Evolutionary conservation across 1,139 yeast genomes (phyloP), one percentile per base, ranked within the genome.

Genomic region (Pichia sp.): DNA sequence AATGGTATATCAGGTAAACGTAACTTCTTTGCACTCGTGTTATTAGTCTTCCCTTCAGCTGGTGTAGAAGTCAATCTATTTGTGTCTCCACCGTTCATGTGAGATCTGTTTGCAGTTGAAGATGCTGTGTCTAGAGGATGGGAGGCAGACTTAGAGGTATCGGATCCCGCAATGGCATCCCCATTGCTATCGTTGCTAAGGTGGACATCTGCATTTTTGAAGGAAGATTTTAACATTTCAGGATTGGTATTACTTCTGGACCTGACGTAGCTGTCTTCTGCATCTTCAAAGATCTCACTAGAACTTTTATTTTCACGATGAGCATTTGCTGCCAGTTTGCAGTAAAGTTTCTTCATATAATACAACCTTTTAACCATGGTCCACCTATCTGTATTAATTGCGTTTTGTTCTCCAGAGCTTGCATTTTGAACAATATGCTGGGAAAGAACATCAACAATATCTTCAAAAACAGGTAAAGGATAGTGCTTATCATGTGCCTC

Each of bases 321-420:
- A 8, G 23, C 36, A 10, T 48, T 48, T 5, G 8, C 5, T 11
- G 41, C 16, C 46, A 54, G 42, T 26, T 56, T 56, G 8, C 54
- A 55, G 36, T 70, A 67, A n/a, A 83, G 73, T 61, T 85, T 75
- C 64, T 85, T 90, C 57, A 87, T 70, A 62, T 87, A 87, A 6
- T 87, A 79, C 41, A 87, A 72, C 64, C 86, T 80, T 67, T 86
- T 87, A 64, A 87, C 72, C 71, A 87, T 77, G 36, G 76, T 73
- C 90, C 90, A 85, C 64, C 86, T 74, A 66, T 82, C 86, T 52
- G 69, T 71, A 62, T 83, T 69, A 79, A 62, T 23, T 5, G 47
- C 29, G 41, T 54, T 47, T 30, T 50, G 47, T 23, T 55, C 52
- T 8, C 31, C 38, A n/a, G 72, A 62, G 57, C 53, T 67, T 57